phyloP scores from a whole-genome alignment of 495 filamentous ascomycete genomes.

The Podospora australis region DNA sequence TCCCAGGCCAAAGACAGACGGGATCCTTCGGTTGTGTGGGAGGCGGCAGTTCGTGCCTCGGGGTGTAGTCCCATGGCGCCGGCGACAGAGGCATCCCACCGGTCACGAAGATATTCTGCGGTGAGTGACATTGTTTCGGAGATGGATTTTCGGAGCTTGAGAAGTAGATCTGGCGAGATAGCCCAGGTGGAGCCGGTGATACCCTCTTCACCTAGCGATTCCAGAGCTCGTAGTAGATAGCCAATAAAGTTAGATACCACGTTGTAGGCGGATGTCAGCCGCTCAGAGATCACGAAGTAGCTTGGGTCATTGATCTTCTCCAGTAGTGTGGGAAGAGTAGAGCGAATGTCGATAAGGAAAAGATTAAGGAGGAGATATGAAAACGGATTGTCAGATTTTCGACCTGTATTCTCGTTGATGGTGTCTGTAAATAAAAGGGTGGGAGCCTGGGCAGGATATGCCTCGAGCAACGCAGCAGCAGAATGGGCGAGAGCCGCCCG shows the following conservation, averaged over 20 bases:
- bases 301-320: slow-evolving; percentile 42
- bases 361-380: slow-evolving; percentile 56
- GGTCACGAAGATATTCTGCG: slow-evolving; percentile 58
- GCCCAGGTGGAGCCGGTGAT: slow-evolving; percentile 16
- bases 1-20: slow-evolving; percentile 49
- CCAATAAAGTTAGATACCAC: slow-evolving; percentile 53
- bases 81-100: slow-evolving; percentile 53
- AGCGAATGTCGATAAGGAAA: slow-evolving; percentile 54
- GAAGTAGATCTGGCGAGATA: slow-evolving; percentile 47
- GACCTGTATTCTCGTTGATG: not conserved
- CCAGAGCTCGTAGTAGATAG: slow-evolving; percentile 45
- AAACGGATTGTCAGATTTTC: slow-evolving; percentile 40
- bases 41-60: slow-evolving; percentile 30
- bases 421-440: slow-evolving; percentile 41
- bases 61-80: slow-evolving; percentile 49
- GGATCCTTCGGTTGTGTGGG: slow-evolving; percentile 25
- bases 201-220: slow-evolving; percentile 22
- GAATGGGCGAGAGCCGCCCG: slow-evolving; percentile 46
- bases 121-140: slow-evolving; percentile 51
- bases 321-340: slow-evolving; percentile 55
- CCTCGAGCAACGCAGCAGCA: slow-evolving; percentile 45
- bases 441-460: slow-evolving; percentile 38
- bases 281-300: slow-evolving; percentile 43
- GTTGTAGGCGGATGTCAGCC: slow-evolving; percentile 53
- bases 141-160: slow-evolving; percentile 52